phyloP scores from a whole-genome alignment of 1,284 basidiomycete genomes.

The Puccinia triticina region DNA sequence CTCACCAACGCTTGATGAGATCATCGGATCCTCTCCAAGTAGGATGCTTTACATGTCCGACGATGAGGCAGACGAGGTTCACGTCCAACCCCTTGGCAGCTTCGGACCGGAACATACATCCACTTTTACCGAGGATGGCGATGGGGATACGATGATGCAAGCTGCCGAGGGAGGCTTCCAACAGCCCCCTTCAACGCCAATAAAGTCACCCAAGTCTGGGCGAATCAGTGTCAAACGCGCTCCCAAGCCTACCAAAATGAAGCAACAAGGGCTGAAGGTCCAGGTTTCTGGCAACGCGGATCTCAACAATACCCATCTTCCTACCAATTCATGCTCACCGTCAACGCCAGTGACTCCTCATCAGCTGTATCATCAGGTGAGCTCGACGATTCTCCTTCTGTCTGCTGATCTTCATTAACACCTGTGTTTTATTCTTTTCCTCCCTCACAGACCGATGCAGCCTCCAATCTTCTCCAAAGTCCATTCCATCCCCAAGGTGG shows the following conservation, averaged over 20 bases:
- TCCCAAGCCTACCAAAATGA: constrained; percentile 13
- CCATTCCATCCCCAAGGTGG: constrained; percentile 41
- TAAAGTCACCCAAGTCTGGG: constrained; percentile 13
- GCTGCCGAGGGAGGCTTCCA: not conserved
- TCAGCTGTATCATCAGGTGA: constrained; percentile 36
- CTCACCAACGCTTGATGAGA: constrained; percentile 27
- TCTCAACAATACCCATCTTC: constrained; percentile 2
- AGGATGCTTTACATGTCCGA: constrained; percentile 40
- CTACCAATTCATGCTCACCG: constrained; percentile 24
- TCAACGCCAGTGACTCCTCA: constrained; percentile 43
- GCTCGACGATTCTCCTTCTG: not conserved
- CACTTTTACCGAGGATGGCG: constrained; percentile 28
- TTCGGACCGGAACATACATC: constrained; percentile 12
- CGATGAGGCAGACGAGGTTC: constrained; percentile 41
- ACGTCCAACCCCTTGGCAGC: constrained; percentile 25
- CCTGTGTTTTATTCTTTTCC: not conserved
- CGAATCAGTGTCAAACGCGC: constrained; percentile 18
- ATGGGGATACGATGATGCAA: constrained; percentile 48
- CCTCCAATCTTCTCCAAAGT: constrained; percentile 31
- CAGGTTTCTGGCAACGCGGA: not conserved
- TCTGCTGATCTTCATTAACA: not conserved
- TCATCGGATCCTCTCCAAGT: constrained; percentile 25
- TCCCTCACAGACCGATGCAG: constrained; percentile 1
- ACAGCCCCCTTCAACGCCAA: constrained; percentile 15
- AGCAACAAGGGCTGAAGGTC: constrained; percentile 19